phyloP scores from a whole-genome alignment of 495 filamentous ascomycete species.

The Oidiodendron maius region DNA sequence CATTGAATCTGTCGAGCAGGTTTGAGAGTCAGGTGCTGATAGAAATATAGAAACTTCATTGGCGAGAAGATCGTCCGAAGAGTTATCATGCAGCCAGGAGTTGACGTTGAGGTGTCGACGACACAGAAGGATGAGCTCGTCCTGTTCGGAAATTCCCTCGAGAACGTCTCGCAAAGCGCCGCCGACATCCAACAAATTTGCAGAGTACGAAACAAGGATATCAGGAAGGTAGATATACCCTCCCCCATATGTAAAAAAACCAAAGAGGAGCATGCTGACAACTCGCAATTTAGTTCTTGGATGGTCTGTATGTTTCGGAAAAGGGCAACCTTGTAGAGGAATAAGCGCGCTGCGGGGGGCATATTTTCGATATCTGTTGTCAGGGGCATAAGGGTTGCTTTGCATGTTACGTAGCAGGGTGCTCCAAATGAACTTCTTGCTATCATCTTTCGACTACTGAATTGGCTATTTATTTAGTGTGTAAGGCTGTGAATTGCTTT shows the following conservation, averaged over 20 bases:
- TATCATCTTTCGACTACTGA: no score
- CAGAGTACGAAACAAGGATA: slow-evolving; percentile 99
- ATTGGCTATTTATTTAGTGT: no score
- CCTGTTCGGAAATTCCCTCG: slow-evolving; percentile 87
- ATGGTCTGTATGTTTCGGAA: slow-evolving; percentile 99
- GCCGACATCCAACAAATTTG: slow-evolving; percentile 99
- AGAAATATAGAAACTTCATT: slow-evolving; percentile 80
- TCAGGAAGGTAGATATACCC: slow-evolving; percentile 94
- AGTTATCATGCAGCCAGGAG: slow-evolving; percentile 81
- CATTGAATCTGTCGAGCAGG: background rate
- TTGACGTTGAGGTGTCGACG: slow-evolving; percentile 81
- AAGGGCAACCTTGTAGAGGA: slow-evolving; percentile 78
- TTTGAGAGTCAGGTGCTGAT: slow-evolving; percentile 25
- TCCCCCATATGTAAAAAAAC: slow-evolving; percentile 69
- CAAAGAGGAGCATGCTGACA: slow-evolving; percentile 1
- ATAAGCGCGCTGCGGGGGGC: slow-evolving; percentile 29
- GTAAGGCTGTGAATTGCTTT: no score
- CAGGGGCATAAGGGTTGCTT: slow-evolving; percentile 46
- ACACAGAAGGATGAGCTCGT: slow-evolving; percentile 96
- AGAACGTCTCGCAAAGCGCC: slow-evolving; percentile 93
- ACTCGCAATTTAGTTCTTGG: slow-evolving; percentile 71
- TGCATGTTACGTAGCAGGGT: slow-evolving; percentile 52
- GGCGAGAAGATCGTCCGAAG: slow-evolving; percentile 98
- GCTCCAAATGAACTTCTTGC: slow-evolving; percentile 25
- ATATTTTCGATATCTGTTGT: slow-evolving; percentile 36